phyloP scores from a whole-genome alignment of 208 protist genomes.

The Crithidia acanthocephali region DNA sequence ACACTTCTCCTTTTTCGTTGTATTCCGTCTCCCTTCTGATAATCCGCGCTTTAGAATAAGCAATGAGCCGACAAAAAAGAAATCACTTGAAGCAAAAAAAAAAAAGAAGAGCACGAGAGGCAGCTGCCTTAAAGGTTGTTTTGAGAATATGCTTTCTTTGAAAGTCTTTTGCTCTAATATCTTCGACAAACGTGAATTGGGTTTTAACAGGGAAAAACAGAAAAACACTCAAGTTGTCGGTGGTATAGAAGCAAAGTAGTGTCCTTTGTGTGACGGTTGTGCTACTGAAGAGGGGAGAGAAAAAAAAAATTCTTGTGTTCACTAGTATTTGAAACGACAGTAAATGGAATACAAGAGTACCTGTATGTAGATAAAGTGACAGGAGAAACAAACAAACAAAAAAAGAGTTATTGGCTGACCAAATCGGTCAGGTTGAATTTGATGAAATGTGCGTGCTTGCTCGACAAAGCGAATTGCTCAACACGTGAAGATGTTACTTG shows the following conservation, averaged over 20 bases:
- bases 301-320: no score
- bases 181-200: neutral
- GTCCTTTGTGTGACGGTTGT: no score
- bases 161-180: neutral
- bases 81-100: neutral
- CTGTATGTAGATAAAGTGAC: neutral
- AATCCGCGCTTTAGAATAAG: neutral
- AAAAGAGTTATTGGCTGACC: no score
- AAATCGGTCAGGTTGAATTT: no score
- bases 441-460: neutral
- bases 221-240: no score
- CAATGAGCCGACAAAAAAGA: constrained; percentile 5
- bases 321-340: no score
- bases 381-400: neutral
- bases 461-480: no score
- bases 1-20: neutral
- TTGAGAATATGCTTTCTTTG: neutral
- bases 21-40: neutral
- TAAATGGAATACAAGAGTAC: no score
- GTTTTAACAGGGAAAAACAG: neutral
- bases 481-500: no score
- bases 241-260: no score
- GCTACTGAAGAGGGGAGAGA: no score
- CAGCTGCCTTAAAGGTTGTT: neutral
- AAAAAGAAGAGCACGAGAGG: neutral